Evolutionary conservation across 2,329 filamentous ascomycete genomes (phyloP).

Genomic region (Elsinoe australis): DNA sequence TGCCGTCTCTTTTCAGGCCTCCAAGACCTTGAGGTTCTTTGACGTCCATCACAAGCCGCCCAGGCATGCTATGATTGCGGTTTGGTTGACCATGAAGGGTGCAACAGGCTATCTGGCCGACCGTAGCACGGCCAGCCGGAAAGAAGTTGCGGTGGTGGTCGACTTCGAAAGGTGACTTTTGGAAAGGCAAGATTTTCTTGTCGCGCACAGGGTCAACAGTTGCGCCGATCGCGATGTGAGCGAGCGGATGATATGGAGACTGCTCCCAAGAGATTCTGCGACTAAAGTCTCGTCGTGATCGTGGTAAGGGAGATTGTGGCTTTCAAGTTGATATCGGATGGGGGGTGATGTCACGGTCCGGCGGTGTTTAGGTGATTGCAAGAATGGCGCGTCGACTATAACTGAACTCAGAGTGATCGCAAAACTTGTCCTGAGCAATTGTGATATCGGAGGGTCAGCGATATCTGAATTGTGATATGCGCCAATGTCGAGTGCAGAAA

Average conservation of each 20-base stretch:
- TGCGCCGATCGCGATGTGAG: not conserved
- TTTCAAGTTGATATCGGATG: not conserved
- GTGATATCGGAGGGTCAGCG: too few relatives aligned
- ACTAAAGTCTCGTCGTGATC: too few relatives aligned
- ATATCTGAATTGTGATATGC: too few relatives aligned
- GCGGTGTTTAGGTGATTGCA: not conserved
- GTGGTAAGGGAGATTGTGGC: too few relatives aligned
- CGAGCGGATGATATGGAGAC: too few relatives aligned
- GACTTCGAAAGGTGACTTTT: not conserved
- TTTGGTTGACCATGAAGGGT: conserved; percentile 10
- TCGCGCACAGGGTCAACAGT: not conserved
- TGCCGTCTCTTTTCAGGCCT: conserved; percentile 29
- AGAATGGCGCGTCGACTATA: not conserved
- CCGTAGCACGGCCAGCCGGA: conserved; percentile 15
- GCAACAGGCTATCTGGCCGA: conserved; percentile 1
- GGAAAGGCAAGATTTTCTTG: not conserved
- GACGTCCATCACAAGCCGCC: conserved; percentile 42
- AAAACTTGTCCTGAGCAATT: not conserved
- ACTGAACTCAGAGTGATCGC: not conserved
- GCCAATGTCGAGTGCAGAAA: not conserved
- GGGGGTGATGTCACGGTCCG: conserved; percentile 8
- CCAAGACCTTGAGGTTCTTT: conserved; percentile 34
- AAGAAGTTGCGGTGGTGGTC: not conserved
- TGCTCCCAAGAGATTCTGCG: too few relatives aligned
- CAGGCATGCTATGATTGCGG: conserved; percentile 37